phyloP scores from a whole-genome alignment of 352 stramenopile genomes.

The Globisporangium nodosum region DNA sequence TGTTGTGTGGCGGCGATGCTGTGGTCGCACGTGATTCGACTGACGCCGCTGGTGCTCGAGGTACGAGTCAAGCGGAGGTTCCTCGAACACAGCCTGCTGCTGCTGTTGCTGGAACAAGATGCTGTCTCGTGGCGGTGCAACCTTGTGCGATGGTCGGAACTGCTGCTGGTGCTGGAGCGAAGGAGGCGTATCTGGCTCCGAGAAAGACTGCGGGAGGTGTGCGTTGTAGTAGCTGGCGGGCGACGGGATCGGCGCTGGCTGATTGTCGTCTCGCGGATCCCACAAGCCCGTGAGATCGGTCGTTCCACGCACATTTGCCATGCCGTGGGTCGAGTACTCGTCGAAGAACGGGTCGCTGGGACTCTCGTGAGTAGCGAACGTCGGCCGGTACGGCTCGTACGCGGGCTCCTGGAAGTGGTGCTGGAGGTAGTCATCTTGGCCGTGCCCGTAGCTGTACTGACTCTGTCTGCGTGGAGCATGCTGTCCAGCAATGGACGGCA shows the following conservation, averaged over 20 bases:
- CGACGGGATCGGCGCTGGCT: slow-evolving; percentile 5
- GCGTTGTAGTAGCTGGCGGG: slow-evolving; percentile 11
- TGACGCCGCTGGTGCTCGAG: slow-evolving; percentile 10
- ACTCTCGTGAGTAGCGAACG: neutral
- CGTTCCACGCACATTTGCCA: slow-evolving; percentile 34
- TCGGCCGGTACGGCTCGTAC: slow-evolving; percentile 6
- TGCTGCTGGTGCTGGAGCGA: slow-evolving; percentile 14
- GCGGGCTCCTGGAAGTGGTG: slow-evolving; percentile 1
- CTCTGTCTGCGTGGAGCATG: slow-evolving; percentile 6
- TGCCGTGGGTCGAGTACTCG: slow-evolving; percentile 34
- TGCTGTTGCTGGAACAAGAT: slow-evolving; percentile 25
- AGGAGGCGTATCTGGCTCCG: slow-evolving; percentile 1
- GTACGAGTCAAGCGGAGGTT: slow-evolving; percentile 9
- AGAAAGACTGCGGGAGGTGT: slow-evolving; percentile 15
- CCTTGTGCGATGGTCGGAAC: slow-evolving; percentile 19
- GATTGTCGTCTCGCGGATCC: slow-evolving; percentile 20
- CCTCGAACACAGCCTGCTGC: slow-evolving; percentile 12
- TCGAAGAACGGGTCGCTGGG: slow-evolving; percentile 34
- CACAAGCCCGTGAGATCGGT: slow-evolving; percentile 43
- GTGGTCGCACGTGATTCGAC: slow-evolving; percentile 3
- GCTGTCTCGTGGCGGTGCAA: slow-evolving; percentile 21
- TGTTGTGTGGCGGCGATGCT: neutral
- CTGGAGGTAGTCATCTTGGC: neutral
- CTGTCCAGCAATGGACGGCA: neutral
- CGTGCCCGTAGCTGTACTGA: neutral